Base-by-base conservation (phyloP, 2,329 filamentous ascomycete genomes). In the Metarhizium brunneum region DNA sequence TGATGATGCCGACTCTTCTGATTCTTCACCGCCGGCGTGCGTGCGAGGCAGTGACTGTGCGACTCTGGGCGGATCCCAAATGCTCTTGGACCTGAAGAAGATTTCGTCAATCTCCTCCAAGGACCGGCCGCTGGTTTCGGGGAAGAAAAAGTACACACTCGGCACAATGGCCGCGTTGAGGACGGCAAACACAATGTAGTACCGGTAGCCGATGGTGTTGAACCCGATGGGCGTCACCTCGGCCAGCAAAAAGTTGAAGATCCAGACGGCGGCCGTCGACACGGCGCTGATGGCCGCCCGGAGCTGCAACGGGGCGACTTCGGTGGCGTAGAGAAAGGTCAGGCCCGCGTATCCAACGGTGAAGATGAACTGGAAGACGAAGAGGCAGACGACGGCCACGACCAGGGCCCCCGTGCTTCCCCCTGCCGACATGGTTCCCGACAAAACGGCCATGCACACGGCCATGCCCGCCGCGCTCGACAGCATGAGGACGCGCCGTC, bases 291-390 rank as follows among this genome's bases (percentile, higher is more conserved):
- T 74, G 60, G 75, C 73, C 14, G 72, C 72, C 40, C 74, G 66
- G 1, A 72, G 76, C 52, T 72, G 69, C 20, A 77, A 68, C 0
- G 75, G 74, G 58, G 80, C 79, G 48, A 81, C 73, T 56, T 81
- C 76, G 29, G 80, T 78, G 3, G 79, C 74, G 60, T 78, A 79
- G 62, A 81, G 64, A 79, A 82, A 86, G 10, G 83, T 83, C 43
- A 85, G 73, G 3, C 83, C 82, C 0, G 85, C 67, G 76, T 82
- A 85, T 6, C 81, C 83, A 0, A 83, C 83, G 3, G 83, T 84
- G 59, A 86, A 87, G 58, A 82, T 83, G 2, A 82, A 81, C 64
- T 87, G 86, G 69, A 85, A 88, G 3, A 83, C 76, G 71, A 87
- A 88, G 14, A 88, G 70, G 57, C 84, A 84, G 59, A 65, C 50